A percentile compares a stretch with the other conserved stretches of the same genome.
Conservation (phyloP, 2,329 filamentous ascomycete species). For the Ambrosiella beaveri region DNA sequence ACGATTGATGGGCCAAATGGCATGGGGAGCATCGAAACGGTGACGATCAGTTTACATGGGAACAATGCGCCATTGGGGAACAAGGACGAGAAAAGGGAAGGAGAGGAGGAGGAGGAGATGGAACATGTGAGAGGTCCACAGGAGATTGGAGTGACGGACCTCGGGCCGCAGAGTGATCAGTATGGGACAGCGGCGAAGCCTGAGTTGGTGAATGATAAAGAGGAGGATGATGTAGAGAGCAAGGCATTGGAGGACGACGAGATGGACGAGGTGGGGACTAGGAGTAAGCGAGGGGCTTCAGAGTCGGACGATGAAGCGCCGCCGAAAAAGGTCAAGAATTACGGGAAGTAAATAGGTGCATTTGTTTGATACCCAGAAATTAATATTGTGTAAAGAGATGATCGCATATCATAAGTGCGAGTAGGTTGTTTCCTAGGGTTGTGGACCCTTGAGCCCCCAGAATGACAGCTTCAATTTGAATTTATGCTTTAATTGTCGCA, state of each 20-base stretch:
- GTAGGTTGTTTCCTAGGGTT: not conserved
- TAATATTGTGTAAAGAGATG: not conserved
- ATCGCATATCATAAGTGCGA: not conserved
- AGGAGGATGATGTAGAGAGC: constrained; percentile 17
- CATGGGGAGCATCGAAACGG: constrained; percentile 62
- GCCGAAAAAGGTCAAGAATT: constrained; percentile 31
- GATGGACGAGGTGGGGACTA: constrained; percentile 20
- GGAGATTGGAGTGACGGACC: constrained; percentile 70
- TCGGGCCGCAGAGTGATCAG: constrained; percentile 49
- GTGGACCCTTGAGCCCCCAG: not conserved
- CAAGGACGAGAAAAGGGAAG: constrained; percentile 12
- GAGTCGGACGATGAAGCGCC: constrained; percentile 23
- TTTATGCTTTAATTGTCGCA: not conserved
- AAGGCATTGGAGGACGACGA: constrained; percentile 17
- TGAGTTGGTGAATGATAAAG: constrained; percentile 33
- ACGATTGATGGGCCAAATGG: constrained; percentile 70
- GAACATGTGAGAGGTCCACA: constrained; percentile 75
- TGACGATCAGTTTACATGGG: constrained; percentile 58
- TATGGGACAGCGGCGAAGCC: constrained; percentile 39
- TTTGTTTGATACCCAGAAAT: not conserved
- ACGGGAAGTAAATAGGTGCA: not conserved
- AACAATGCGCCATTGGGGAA: constrained; percentile 3
- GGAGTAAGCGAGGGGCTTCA: constrained; percentile 36
- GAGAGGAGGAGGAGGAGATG: constrained; percentile 36
- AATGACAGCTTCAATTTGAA: not conserved